Base-by-base conservation (phyloP, 2,329 filamentous ascomycete genomes). In the Daldinia sp. region DNA sequence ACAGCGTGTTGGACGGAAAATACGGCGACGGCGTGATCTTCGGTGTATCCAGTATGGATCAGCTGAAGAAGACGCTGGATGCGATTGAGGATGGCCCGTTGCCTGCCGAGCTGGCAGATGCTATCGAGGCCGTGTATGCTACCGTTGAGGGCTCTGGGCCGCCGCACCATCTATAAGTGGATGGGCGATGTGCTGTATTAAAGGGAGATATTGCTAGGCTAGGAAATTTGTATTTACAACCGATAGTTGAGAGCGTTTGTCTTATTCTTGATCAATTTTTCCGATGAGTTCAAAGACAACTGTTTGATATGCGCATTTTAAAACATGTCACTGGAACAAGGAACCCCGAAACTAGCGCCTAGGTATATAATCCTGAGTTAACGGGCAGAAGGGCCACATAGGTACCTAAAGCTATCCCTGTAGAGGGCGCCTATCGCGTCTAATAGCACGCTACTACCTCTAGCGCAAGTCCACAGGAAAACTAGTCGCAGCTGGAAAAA, bases 1-100 rank as follows among this genome's bases (percentile, higher is more conserved):
- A 81, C 61, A 74, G 77, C 30, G 52, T 66, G 19, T 13, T 45
- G 3, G 39, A 45, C 39, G 39, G 39, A 13, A 45, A 27, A 7
- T 45, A 45, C 10, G 39, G 39, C 11, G 39, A 45, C 13, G 39
- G 39, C 4, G 21, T 45, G 2, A 10, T 45, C 21, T 45, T 45
- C 68, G 80, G 81, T 37, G 73, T 72, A 0, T 77, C 74, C 2
- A 80, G 69, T 10, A 15, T 64, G 4, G 68, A 71, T 3, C 79
- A 81, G 69, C 70, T 81, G 0, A 64, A 76, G 19, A 49, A 61
- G 10, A 80, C 75, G 41, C 53, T 81, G 1, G 72, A 72, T 17
- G 67, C 69, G 19, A 59, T 81, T 27, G 78, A 79, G 21, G 66
- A 74, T n/a, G 80, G 80, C 0, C 76, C 79, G 9, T 68, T 82